A percentile compares a stretch with the other conserved stretches of the same genome.
Evolutionary conservation across 139 green algal species (phyloP).

Genomic region (Limnomonas spitsbergensis): DNA sequence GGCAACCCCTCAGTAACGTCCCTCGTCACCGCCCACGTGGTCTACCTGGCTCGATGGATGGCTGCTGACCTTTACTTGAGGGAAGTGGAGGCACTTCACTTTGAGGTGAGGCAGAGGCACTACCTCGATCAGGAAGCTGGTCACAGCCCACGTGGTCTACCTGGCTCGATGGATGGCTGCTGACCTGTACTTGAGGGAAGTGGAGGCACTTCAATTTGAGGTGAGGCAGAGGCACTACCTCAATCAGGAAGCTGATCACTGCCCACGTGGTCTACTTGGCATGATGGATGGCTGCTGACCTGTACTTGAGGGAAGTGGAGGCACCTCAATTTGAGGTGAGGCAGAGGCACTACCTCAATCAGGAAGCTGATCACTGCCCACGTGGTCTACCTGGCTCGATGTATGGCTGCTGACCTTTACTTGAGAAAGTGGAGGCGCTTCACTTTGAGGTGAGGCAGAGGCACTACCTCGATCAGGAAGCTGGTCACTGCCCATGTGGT

Average conservation of each 20-base stretch:
- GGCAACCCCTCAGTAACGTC: slow-evolving; percentile 91
- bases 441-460: slow-evolving; percentile 75
- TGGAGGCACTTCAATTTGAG: slow-evolving; percentile 86
- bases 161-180: slow-evolving; percentile 84
- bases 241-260: slow-evolving; percentile 71
- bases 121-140: slow-evolving; percentile 82
- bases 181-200: slow-evolving; percentile 88
- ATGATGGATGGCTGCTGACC: slow-evolving; percentile 85
- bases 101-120: slow-evolving; percentile 84
- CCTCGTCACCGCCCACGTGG: slow-evolving; percentile 57
- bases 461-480: slow-evolving; percentile 90
- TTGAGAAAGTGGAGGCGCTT: slow-evolving; percentile 83
- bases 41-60: slow-evolving; percentile 79
- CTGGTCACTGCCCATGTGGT: slow-evolving; percentile 59
- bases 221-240: slow-evolving; percentile 81
- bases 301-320: slow-evolving; percentile 90
- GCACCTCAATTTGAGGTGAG: slow-evolving; percentile 82
- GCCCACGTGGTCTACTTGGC: slow-evolving; percentile 69
- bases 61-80: slow-evolving; percentile 88
- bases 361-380: slow-evolving; percentile 60
- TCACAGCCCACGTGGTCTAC: slow-evolving; percentile 55
- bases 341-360: slow-evolving; percentile 85
- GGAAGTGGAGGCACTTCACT: slow-evolving; percentile 83
- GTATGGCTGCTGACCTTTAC: slow-evolving; percentile 92
- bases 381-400: slow-evolving; percentile 71